Percentiles rank a stretch among this genome's conserved stretches.
phyloP scores from a whole-genome alignment of 306 rosid species.

The Dryas drummondii region DNA sequence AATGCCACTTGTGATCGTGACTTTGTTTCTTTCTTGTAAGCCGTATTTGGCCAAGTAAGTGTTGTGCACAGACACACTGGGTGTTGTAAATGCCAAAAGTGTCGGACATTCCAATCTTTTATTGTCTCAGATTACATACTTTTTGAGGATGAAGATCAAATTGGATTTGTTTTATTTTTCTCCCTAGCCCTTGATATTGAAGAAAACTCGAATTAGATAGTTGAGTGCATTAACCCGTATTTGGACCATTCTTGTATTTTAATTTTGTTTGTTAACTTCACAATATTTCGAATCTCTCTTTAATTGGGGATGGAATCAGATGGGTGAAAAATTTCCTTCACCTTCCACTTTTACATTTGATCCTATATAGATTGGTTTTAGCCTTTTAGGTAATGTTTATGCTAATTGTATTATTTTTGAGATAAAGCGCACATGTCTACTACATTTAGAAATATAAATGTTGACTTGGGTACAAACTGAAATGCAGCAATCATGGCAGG shows the following conservation, averaged over 20 bases:
- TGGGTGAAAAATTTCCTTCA: background rate
- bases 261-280: background rate
- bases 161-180: background rate
- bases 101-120: slow-evolving; percentile 9
- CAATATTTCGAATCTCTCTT: background rate
- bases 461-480: slow-evolving; percentile 35
- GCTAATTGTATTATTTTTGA: slow-evolving; percentile 16
- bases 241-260: background rate
- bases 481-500: slow-evolving; percentile 41
- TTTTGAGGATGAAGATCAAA: slow-evolving; percentile 9
- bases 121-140: background rate
- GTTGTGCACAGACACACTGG: background rate
- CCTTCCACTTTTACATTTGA: background rate
- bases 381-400: slow-evolving; percentile 8
- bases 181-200: background rate
- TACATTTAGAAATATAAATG: background rate
- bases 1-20: background rate
- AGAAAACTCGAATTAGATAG: background rate
- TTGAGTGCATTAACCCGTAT: background rate
- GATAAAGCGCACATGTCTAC: slow-evolving; percentile 5
- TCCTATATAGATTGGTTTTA: slow-evolving; percentile 2
- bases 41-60: slow-evolving; percentile 4
- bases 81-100: background rate
- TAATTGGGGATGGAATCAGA: background rate
- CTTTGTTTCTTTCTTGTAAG: background rate